phyloP scores from a whole-genome alignment of 345 rosid species.

The Psidium friedrichsthalianum region DNA sequence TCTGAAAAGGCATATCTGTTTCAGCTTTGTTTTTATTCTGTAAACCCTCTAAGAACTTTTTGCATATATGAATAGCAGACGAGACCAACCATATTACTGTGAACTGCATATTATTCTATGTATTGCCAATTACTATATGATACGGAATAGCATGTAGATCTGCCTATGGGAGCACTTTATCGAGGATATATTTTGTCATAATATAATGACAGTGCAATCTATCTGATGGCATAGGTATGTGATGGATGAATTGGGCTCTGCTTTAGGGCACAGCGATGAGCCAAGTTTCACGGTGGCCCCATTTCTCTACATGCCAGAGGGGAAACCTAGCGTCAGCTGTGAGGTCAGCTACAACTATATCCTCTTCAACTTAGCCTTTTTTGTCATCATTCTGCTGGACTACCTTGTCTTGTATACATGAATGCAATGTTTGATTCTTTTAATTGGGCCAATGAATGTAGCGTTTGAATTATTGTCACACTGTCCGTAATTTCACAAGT shows the following conservation, averaged over 20 bases:
- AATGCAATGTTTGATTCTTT: not conserved
- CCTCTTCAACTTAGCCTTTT: not conserved
- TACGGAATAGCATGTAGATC: not conserved
- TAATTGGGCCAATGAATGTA: not conserved
- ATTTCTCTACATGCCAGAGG: slow-evolving; percentile 85
- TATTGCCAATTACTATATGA: not conserved
- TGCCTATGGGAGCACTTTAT: not conserved
- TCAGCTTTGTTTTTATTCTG: not conserved
- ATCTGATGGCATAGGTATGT: slow-evolving; percentile 51
- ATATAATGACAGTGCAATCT: not conserved
- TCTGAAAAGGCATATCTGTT: not conserved
- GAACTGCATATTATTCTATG: not conserved
- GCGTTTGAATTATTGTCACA: not conserved
- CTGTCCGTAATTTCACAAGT: not conserved
- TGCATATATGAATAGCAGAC: not conserved
- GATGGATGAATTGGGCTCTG: slow-evolving; percentile 97
- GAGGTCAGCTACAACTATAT: slow-evolving; percentile 31
- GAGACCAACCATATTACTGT: not conserved
- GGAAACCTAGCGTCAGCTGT: slow-evolving; percentile 78
- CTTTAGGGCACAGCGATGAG: slow-evolving; percentile 74
- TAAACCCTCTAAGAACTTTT: not conserved
- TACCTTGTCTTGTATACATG: not conserved
- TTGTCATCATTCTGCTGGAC: not conserved
- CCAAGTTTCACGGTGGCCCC: slow-evolving; percentile 90
- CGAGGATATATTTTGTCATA: not conserved